Evolutionary conservation across 1,284 basidiomycete genomes (phyloP).

Genomic region (Moniliophthora roreri): DNA sequence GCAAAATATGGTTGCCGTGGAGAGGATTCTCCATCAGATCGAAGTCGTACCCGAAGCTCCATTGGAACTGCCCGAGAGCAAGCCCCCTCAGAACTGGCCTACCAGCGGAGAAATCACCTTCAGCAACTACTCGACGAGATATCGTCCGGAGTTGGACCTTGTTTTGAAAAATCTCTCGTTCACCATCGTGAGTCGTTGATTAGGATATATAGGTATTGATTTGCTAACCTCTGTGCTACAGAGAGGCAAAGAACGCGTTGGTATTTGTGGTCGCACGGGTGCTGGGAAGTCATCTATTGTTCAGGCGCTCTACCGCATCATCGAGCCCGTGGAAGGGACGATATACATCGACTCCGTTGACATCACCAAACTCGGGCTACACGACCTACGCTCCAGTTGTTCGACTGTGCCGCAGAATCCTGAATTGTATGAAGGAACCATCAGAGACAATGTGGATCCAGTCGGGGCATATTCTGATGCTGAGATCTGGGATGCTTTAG

Average conservation of each 20-base stretch:
- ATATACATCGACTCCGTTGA: slow-evolving; percentile 87
- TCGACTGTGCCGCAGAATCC: slow-evolving; percentile 90
- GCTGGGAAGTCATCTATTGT: slow-evolving; percentile 89
- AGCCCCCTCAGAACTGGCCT: slow-evolving; percentile 75
- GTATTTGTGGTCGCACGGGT: slow-evolving; percentile 87
- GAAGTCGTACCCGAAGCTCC: slow-evolving; percentile 80
- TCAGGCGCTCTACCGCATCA: slow-evolving; percentile 70
- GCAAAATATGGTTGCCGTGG: slow-evolving; percentile 91
- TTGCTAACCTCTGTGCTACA: slow-evolving; percentile 23
- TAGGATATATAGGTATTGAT: too few relatives aligned
- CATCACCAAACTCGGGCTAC: slow-evolving; percentile 80
- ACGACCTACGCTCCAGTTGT: slow-evolving; percentile 73
- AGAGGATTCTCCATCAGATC: slow-evolving; percentile 75
- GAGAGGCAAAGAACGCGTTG: slow-evolving; percentile 81
- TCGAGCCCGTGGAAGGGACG: slow-evolving; percentile 78
- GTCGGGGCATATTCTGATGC: slow-evolving; percentile 69
- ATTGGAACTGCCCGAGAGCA: slow-evolving; percentile 63
- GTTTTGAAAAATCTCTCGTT: slow-evolving; percentile 77
- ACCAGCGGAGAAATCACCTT: slow-evolving; percentile 76
- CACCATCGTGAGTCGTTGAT: slow-evolving; percentile 56
- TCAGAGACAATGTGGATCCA: slow-evolving; percentile 86
- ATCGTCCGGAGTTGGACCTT: slow-evolving; percentile 79
- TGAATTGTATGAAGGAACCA: slow-evolving; percentile 82
- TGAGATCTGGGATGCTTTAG: slow-evolving; percentile 82
- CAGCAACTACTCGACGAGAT: slow-evolving; percentile 79